Conservation (phyloP, 257 asterid species). For the Solanum pinnatisectum region DNA sequence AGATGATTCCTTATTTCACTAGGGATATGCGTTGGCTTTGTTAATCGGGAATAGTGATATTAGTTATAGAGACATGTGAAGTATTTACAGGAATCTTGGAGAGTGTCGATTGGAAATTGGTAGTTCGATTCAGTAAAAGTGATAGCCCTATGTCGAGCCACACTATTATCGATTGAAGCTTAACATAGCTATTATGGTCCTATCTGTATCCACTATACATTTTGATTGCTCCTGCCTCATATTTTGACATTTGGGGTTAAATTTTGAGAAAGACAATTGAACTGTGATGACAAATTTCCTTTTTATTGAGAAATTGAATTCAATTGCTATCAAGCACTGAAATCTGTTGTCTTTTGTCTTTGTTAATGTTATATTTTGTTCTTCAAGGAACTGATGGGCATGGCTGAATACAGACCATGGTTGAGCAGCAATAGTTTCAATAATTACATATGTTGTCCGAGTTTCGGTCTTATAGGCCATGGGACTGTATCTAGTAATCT, state of each 20-base stretch:
- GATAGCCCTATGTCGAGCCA: not conserved
- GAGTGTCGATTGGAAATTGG: not conserved
- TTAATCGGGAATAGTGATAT: not conserved
- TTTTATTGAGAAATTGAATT: not conserved
- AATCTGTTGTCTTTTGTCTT: not conserved
- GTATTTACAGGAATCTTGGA: not conserved
- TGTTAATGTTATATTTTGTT: not conserved
- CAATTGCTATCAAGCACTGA: not conserved
- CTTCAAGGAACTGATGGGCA: not conserved
- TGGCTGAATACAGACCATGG: not conserved
- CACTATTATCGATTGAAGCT: not conserved
- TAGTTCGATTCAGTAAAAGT: not conserved
- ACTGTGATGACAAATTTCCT: not conserved
- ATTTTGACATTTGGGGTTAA: not conserved
- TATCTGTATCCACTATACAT: not conserved
- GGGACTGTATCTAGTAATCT: not conserved
- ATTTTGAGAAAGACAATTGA: not conserved
- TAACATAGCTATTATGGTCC: not conserved
- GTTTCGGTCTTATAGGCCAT: not conserved
- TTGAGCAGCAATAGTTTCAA: not conserved
- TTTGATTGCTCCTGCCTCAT: not conserved
- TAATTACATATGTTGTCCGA: not conserved
- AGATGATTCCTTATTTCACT: slow-evolving; percentile 13
- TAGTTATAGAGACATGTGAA: not conserved
- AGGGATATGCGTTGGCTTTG: not conserved